These are phyloP conservation scores for Isabelozyma heimii DNA, from an alignment of 805 yeast genomes.

Conservation along the genomic window DNA sequence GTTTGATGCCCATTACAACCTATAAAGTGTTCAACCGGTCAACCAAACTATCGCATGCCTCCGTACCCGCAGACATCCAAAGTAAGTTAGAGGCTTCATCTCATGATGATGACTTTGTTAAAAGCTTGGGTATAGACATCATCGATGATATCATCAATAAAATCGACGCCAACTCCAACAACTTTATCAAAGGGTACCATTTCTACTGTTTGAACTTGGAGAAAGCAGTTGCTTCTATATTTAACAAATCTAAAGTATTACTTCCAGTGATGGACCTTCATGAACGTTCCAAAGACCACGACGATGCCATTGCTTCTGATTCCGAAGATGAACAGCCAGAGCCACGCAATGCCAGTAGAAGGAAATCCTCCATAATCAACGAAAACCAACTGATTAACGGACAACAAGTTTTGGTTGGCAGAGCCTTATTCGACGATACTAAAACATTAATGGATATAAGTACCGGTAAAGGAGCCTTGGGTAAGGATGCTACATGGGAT, in stretches of 20 bases:
- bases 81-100: conserved; percentile 55
- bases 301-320: conserved; percentile 39
- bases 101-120: conserved; percentile 73
- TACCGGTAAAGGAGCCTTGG: conserved; percentile 78
- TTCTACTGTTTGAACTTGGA: conserved; percentile 92
- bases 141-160: conserved; percentile 60
- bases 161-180: conserved; percentile 51
- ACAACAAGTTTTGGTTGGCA: conserved; percentile 19
- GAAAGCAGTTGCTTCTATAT: conserved; percentile 83
- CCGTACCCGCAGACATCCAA: conserved; percentile 60
- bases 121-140: conserved; percentile 76
- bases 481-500: conserved; percentile 94
- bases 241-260: conserved; percentile 59
- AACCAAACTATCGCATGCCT: conserved; percentile 83
- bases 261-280: conserved; percentile 40
- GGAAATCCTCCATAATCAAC: conserved; percentile 37
- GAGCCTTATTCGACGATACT: conserved; percentile 32
- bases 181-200: conserved; percentile 78
- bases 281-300: conserved; percentile 18
- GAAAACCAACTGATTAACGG: conserved; percentile 33
- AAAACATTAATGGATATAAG: conserved; percentile 72
- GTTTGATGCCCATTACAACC: conserved; percentile 88
- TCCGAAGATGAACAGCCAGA: conserved; percentile 29
- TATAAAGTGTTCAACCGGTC: conserved; percentile 81
- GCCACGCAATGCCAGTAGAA: conserved; percentile 21